Base-by-base conservation (phyloP, 768 basidiomycete species). In the Galerina sulciceps region DNA sequence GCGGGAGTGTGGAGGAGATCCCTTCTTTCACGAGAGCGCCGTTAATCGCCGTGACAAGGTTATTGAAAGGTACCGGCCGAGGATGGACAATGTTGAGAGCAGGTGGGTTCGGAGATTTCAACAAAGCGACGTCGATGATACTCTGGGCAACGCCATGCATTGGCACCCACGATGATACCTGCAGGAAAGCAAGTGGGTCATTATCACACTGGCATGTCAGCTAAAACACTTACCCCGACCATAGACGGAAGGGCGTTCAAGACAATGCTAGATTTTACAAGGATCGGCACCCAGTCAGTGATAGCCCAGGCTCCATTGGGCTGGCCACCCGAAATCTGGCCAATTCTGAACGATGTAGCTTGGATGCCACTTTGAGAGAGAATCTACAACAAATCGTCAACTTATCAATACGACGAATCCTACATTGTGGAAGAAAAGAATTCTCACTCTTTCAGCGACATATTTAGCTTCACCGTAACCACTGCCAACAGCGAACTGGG, bases 11-110 rank as follows among this genome's bases (percentile, higher is more conserved):
- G 2, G 61, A 42, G 10, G 43, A 1, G 1, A 37, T 35, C 6
- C 60, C 62, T 26, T 68, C 49, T 31, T 63, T 20, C 3, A 70
- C 45, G 13, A 65, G 55, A 0, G 63, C 60, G 15, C 58, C 61
- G 26, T 64, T 63, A 15, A 77, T 55, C 23, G 47, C 55, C 14
- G 61, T 38, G 18, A 78, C 65, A 14, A 76, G 40, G 6, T 46
- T 51, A 14, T 57, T 52, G 71, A 76, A 80, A 1, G 66, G 23
- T 10, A 75, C 59, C 1, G 73, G 72, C 10, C 65, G 67, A 0
- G 79, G 77, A 65, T 79, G 76, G 2, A 75, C 75, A 11, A 79
- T 49, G 61, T 80, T 78, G 26, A 75, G 58, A 4, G 68, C 68
- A 20, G 58, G 53, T 1, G 73, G 71, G 56, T 57, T 10, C 51